A percentile compares a stretch with the other conserved stretches of the same genome.
Evolutionary conservation across 805 yeast genomes (phyloP).

Genomic region (Myxozyma sirexii): DNA sequence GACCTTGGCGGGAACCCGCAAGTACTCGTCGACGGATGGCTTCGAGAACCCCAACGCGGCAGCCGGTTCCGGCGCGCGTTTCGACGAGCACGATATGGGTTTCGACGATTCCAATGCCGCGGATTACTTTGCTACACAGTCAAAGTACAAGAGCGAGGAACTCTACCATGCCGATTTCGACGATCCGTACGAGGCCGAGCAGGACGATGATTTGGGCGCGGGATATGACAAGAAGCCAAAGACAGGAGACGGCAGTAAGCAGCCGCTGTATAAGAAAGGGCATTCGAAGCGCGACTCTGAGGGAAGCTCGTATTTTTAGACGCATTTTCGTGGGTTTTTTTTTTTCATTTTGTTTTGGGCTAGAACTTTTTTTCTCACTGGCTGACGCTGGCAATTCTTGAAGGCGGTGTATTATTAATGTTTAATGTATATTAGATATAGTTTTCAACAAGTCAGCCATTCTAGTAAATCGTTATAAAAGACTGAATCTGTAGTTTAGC

Average conservation of each 20-base stretch:
- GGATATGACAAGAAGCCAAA: neutral
- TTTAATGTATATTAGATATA: too few species aligned
- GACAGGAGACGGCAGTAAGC: neutral
- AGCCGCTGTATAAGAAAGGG: slow-evolving; percentile 1
- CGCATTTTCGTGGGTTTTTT: neutral
- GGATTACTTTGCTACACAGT: slow-evolving; percentile 4
- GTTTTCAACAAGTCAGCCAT: too few species aligned
- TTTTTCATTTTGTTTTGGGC: neutral
- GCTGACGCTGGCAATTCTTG: neutral
- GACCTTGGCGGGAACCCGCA: slow-evolving; percentile 1
- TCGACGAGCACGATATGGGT: neutral
- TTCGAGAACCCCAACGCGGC: slow-evolving; percentile 3
- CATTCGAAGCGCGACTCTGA: slow-evolving; percentile 11
- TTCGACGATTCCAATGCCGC: slow-evolving; percentile 7
- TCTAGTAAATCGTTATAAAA: too few species aligned
- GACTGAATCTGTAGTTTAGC: too few species aligned
- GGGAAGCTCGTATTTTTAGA: slow-evolving; percentile 1
- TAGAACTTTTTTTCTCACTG: neutral
- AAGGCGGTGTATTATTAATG: too few species aligned
- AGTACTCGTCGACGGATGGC: slow-evolving; percentile 1
- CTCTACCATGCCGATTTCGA: slow-evolving; percentile 6
- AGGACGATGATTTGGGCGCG: slow-evolving; percentile 1
- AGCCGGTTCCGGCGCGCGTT: neutral
- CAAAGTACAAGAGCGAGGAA: slow-evolving; percentile 9
- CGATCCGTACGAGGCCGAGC: slow-evolving; percentile 3